Conservation (phyloP, 805 yeast genomes). For the Teunomyces stri region DNA sequence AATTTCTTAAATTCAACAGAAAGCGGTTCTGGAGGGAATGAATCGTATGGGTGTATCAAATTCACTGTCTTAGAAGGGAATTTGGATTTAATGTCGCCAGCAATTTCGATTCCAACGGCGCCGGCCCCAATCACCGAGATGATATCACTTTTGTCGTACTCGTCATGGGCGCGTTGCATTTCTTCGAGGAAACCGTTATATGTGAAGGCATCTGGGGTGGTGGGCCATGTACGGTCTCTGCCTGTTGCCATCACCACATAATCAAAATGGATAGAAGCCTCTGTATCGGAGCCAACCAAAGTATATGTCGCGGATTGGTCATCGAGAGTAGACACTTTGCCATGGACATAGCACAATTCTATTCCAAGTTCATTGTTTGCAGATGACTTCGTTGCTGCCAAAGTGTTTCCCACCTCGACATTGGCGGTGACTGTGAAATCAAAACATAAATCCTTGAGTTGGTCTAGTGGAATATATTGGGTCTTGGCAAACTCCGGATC, state of each 20-base stretch:
- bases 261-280: constrained; percentile 34
- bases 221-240: constrained; percentile 52
- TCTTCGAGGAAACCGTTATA: constrained; percentile 38
- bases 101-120: constrained; percentile 43
- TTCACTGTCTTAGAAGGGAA: constrained; percentile 33
- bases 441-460: constrained; percentile 28
- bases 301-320: constrained; percentile 24
- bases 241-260: constrained; percentile 50
- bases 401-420: constrained; percentile 12
- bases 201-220: constrained; percentile 47
- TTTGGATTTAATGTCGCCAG: constrained; percentile 37
- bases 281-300: constrained; percentile 10
- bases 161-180: constrained; percentile 33
- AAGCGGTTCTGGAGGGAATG: constrained; percentile 39
- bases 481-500: constrained; percentile 37
- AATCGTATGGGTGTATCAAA: constrained; percentile 36
- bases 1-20: constrained; percentile 27
- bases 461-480: constrained; percentile 32
- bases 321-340: constrained; percentile 27
- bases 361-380: constrained; percentile 16
- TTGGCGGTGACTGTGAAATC: constrained; percentile 28
- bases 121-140: constrained; percentile 47
- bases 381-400: constrained; percentile 1
- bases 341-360: constrained; percentile 33
- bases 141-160: constrained; percentile 31